These are phyloP conservation scores for Aspergillus indologenus DNA, from an alignment of 495 filamentous ascomycete genomes.

Conservation along the genomic window DNA sequence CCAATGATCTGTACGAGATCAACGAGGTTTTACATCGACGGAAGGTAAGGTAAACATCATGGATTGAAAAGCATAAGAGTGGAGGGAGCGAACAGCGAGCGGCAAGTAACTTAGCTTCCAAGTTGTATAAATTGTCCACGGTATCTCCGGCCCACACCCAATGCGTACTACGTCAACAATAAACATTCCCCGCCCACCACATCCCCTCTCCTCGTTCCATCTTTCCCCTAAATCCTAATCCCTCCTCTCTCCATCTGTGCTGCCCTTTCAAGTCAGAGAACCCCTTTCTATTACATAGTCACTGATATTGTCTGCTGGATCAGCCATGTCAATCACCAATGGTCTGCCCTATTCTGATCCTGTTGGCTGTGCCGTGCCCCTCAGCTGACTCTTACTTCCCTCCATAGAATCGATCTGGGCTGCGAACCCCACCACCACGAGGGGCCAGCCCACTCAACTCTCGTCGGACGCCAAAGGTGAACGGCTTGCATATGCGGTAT, in stretches of 20 bases:
- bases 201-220: constrained; percentile 4
- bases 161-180: neutral
- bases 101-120: neutral
- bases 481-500: constrained; percentile 88
- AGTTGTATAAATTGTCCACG: too few species aligned
- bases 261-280: constrained; percentile 3
- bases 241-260: constrained; percentile 4
- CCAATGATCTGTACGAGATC: too few species aligned
- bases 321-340: constrained; percentile 46
- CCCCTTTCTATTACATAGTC: neutral
- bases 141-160: too few species aligned
- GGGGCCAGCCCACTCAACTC: constrained; percentile 86
- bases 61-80: too few species aligned
- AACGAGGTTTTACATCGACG: too few species aligned
- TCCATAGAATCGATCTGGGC: constrained; percentile 66
- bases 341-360: constrained; percentile 23
- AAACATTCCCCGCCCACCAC: constrained; percentile 6
- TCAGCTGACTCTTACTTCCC: constrained; percentile 15
- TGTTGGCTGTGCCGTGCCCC: neutral
- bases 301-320: constrained; percentile 10
- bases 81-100: neutral
- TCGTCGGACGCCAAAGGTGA: constrained; percentile 89
- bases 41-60: too few species aligned
- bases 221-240: constrained; percentile 10
- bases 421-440: constrained; percentile 74